These are phyloP conservation scores for Suillus hirtellus DNA, from an alignment of 768 basidiomycete genomes.

Conservation along the genomic window DNA sequence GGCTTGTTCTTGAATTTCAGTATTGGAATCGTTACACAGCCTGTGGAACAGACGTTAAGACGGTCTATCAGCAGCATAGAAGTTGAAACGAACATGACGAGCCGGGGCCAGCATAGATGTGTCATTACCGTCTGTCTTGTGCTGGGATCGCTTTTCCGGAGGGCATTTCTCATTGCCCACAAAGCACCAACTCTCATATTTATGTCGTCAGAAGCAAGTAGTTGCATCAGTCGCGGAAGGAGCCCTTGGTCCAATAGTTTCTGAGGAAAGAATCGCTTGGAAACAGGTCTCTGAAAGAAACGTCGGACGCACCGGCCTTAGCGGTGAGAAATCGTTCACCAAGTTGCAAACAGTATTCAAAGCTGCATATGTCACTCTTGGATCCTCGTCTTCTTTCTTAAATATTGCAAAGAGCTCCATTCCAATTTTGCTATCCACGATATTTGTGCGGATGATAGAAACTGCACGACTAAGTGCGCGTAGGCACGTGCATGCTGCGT, in stretches of 20 bases:
- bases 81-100: conserved; percentile 50
- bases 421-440: conserved; percentile 82
- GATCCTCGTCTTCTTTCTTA: conserved; percentile 58
- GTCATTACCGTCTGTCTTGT: conserved; percentile 69
- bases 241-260: conserved; percentile 71
- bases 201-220: conserved; percentile 54
- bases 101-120: conserved; percentile 63
- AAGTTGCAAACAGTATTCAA: conserved; percentile 82
- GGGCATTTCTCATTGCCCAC: conserved; percentile 89
- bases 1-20: conserved; percentile 68
- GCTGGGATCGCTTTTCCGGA: conserved; percentile 59
- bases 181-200: conserved; percentile 66
- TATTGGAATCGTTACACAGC: conserved; percentile 52
- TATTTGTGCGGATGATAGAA: conserved; percentile 76
- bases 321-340: conserved; percentile 82
- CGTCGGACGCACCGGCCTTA: conserved; percentile 56
- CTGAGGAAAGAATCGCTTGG: conserved; percentile 8
- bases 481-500: conserved; percentile 84
- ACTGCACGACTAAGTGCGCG: conserved; percentile 80
- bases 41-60: conserved; percentile 34
- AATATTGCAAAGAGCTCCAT: conserved; percentile 66
- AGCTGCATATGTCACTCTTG: conserved; percentile 69
- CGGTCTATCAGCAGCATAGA: neutral
- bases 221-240: conserved; percentile 60
- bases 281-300: neutral